phyloP scores from a whole-genome alignment of 2,329 filamentous ascomycete genomes.

The Stagonosporopsis tanaceti region DNA sequence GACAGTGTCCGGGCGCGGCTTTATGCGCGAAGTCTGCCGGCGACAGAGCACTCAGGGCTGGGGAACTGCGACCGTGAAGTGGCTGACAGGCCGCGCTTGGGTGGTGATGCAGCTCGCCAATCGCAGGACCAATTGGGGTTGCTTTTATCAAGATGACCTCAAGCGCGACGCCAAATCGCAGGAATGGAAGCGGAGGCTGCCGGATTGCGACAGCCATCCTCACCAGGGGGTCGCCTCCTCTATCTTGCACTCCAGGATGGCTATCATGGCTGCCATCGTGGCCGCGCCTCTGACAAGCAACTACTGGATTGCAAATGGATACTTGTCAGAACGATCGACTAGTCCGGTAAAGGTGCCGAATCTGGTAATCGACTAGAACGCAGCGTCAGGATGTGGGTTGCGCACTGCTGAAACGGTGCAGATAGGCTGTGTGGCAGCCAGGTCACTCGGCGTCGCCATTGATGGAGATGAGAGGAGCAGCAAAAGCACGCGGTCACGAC shows the following conservation, averaged over 20 bases:
- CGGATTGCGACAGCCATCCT: slow-evolving; percentile 13
- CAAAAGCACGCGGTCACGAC: slow-evolving; percentile 1
- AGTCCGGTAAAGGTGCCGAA: slow-evolving; percentile 14
- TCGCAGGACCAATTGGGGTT: slow-evolving; percentile 15
- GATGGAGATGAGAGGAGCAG: slow-evolving; percentile 1
- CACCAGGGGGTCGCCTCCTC: slow-evolving; percentile 23
- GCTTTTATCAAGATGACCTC: slow-evolving; percentile 17
- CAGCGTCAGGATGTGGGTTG: slow-evolving; percentile 12
- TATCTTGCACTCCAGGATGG: slow-evolving; percentile 14
- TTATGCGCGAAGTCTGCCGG: slow-evolving; percentile 13
- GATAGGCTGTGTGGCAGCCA: slow-evolving; percentile 2
- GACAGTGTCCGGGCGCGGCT: slow-evolving; percentile 9
- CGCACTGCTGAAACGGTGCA: slow-evolving; percentile 14
- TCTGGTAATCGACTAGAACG: slow-evolving; percentile 20
- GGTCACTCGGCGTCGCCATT: slow-evolving; percentile 10
- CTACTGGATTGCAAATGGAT: slow-evolving; percentile 32
- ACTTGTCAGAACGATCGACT: slow-evolving; percentile 26
- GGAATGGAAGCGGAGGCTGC: slow-evolving; percentile 21
- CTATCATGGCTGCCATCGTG: slow-evolving; percentile 15
- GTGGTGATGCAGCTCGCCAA: slow-evolving; percentile 15
- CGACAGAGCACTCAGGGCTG: slow-evolving; percentile 11
- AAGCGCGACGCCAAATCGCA: slow-evolving; percentile 8
- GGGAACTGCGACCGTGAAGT: slow-evolving; percentile 12
- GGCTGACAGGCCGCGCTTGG: slow-evolving; percentile 8
- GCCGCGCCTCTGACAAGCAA: slow-evolving; percentile 10